Conservation (phyloP, 1,139 yeast genomes). For the Nadsonia starkeyi-henricii region DNA sequence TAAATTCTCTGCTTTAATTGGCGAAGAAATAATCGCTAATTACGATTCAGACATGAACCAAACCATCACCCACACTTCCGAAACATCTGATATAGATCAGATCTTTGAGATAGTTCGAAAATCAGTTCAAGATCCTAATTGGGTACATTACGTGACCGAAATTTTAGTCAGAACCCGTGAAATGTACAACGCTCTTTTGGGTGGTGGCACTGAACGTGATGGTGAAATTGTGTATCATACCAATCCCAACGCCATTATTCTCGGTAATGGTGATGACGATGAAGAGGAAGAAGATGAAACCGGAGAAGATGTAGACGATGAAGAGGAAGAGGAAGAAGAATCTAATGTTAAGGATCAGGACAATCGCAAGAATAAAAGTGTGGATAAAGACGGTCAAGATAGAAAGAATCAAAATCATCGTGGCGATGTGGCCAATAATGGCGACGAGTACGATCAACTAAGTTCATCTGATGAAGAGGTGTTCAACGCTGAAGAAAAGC, state of each 20-base stretch:
- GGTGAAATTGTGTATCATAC: not conserved
- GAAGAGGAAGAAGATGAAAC: conserved; percentile 17
- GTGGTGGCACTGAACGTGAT: conserved; percentile 35
- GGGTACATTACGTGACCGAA: conserved; percentile 79
- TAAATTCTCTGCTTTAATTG: conserved; percentile 69
- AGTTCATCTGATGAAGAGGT: conserved; percentile 27
- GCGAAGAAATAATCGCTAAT: conserved; percentile 45
- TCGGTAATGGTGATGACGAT: conserved; percentile 18
- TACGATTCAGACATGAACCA: conserved; percentile 37
- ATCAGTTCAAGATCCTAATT: conserved; percentile 39
- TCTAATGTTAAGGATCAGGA: conserved; percentile 9
- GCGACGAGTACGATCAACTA: conserved; percentile 42
- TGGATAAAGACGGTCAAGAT: not conserved
- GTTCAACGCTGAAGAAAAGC: not conserved
- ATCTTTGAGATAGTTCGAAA: not conserved
- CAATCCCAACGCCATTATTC: conserved; percentile 24
- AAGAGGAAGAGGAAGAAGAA: conserved; percentile 10
- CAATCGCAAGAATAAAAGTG: conserved; percentile 19
- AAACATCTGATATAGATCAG: not conserved
- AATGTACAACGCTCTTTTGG: conserved; percentile 88
- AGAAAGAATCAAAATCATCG: not conserved
- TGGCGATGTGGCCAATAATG: conserved; percentile 14
- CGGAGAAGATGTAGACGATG: conserved; percentile 12
- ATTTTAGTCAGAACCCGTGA: conserved; percentile 81
- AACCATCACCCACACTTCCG: no score